Percentiles rank a stretch among this genome's conserved stretches.
Conservation (phyloP, 2,329 filamentous ascomycete species). For the Trichoderma atroviride region DNA sequence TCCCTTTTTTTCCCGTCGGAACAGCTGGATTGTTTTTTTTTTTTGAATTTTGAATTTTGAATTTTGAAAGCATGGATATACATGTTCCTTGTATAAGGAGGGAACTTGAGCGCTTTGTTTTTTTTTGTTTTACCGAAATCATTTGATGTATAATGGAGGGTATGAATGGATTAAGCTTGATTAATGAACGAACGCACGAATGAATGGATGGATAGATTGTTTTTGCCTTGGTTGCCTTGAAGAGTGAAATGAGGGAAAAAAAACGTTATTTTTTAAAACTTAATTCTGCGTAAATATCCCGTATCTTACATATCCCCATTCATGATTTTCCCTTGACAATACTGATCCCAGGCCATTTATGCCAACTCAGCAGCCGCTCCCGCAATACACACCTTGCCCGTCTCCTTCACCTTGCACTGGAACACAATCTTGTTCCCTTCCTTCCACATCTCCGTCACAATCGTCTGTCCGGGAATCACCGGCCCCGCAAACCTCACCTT, state of each 20-base stretch:
- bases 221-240: background rate
- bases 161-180: background rate
- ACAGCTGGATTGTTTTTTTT: background rate
- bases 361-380: constrained; percentile 79
- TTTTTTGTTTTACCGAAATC: background rate
- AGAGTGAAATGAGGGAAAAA: background rate
- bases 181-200: background rate
- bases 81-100: background rate
- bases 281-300: background rate
- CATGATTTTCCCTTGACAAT: background rate
- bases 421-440: constrained; percentile 80
- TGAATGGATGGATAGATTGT: background rate
- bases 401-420: constrained; percentile 89
- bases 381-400: constrained; percentile 83
- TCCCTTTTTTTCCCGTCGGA: background rate
- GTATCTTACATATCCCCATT: background rate
- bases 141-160: background rate
- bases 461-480: constrained; percentile 84
- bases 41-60: too few relatives aligned
- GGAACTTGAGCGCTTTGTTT: constrained; percentile 3
- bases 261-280: background rate
- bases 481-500: constrained; percentile 90
- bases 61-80: background rate
- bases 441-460: constrained; percentile 94
- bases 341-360: background rate